Base-by-base conservation (phyloP, 495 filamentous ascomycete species). In the Xylaria longipes region DNA sequence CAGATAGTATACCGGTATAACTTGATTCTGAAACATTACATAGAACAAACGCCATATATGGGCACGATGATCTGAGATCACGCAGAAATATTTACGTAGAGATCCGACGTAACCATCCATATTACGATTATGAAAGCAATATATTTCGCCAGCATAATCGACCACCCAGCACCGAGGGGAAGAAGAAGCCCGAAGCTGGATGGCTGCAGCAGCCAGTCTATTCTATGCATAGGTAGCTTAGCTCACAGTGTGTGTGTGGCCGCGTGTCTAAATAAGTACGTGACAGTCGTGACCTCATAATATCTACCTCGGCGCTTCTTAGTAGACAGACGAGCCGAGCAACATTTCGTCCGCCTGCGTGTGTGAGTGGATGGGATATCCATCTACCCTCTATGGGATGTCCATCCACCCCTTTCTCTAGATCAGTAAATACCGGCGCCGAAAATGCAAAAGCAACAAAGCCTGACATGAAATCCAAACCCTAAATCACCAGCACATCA, bases 381-480 rank as follows among this genome's bases (percentile, higher is more conserved):
- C 22, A 31, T 17, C 9, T 27, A 56, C 52, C 52, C 52, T n/a
- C n/a, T n/a, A 50, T 50, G n/a, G 46, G 46, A 17, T 56, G 27
- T 6, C 25, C 22, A 31, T 17, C 9, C 52, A 56, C 52, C 52
- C 52, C 8, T 20, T n/a, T 31, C 29, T 58, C 27, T 58, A 11
- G 6, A 57, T 29, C 8, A 22, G n/a, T 25, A 25, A 63, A 63
- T 14, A 33, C 50, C 50, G 29, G 22, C 52, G 39, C 65, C 65
- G 25, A 25, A 35, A 27, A 56, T 67, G 60, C 60, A 43, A 58
- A 58, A 54, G 50, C 50, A 58, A 58, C 1, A 37, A 37, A 60
- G 22, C 33, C 57, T 22, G 17, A n/a, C 31, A 22, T n/a, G 20
- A 60, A 37, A 35, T 25, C 29, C 56, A 60, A 60, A 60, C 22